Evolutionary conservation across 1,284 basidiomycete species (phyloP).

Genomic region (Coniferiporia weirii): DNA sequence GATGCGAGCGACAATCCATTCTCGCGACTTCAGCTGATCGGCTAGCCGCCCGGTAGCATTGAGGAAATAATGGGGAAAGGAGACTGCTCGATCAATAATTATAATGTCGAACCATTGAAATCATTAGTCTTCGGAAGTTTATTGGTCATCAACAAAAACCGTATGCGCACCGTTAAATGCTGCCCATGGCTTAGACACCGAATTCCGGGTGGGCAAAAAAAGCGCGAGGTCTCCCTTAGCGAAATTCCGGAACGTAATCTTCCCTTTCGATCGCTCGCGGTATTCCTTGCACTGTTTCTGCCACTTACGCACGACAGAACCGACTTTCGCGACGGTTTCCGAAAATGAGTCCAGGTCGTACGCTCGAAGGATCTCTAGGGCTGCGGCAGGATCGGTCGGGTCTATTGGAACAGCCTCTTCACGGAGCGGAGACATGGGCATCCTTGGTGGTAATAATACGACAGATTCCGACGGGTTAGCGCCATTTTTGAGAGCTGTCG

Average conservation of each 20-base stretch:
- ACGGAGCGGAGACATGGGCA: constrained; percentile 39
- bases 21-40: constrained; percentile 79
- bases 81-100: constrained; percentile 46
- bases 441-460: constrained; percentile 43
- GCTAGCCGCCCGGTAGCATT: constrained; percentile 79
- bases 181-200: constrained; percentile 73
- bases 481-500: constrained; percentile 32
- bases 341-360: constrained; percentile 83
- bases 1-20: constrained; percentile 94
- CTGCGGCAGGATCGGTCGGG: constrained; percentile 61
- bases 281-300: constrained; percentile 95
- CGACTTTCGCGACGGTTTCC: constrained; percentile 75
- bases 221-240: constrained; percentile 89
- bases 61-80: constrained; percentile 96
- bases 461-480: constrained; percentile 39
- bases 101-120: neutral
- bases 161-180: constrained; percentile 13
- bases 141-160: neutral
- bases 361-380: constrained; percentile 61
- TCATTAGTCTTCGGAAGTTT: neutral
- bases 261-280: constrained; percentile 85
- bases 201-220: constrained; percentile 93
- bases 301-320: constrained; percentile 89
- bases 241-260: constrained; percentile 93
- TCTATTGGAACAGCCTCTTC: constrained; percentile 71